Evolutionary conservation across 257 asterid species (phyloP).

Genomic region (Nicotiana attenuata): DNA sequence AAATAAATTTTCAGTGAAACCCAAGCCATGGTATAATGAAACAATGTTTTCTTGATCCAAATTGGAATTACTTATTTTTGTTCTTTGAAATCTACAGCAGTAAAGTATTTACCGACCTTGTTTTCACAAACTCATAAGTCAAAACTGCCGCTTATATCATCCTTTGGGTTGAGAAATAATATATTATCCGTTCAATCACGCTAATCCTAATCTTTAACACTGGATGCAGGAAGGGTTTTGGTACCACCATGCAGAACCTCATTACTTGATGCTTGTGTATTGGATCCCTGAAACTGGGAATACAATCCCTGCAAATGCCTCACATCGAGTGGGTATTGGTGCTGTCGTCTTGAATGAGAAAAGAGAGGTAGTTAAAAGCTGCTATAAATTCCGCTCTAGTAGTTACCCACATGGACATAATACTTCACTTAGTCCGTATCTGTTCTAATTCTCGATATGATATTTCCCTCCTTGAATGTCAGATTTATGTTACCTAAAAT

Average conservation of each 20-base stretch:
- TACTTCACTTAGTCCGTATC: neutral
- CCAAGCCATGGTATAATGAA: neutral
- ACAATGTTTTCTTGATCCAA: constrained; percentile 1
- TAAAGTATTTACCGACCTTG: neutral
- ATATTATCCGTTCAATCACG: neutral
- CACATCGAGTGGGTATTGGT: constrained; percentile 62
- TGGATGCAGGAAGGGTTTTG: constrained; percentile 60
- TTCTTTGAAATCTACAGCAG: neutral
- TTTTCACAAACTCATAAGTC: neutral
- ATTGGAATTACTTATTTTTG: neutral
- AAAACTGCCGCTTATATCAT: neutral
- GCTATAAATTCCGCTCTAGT: neutral
- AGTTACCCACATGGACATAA: neutral
- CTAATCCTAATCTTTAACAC: neutral
- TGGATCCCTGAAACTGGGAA: constrained; percentile 55
- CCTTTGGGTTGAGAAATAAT: neutral
- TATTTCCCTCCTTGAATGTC: neutral
- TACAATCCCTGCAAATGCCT: constrained; percentile 62
- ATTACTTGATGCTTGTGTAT: constrained; percentile 63
- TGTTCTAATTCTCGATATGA: neutral
- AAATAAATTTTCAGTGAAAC: neutral
- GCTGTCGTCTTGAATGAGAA: constrained; percentile 61
- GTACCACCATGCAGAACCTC: constrained; percentile 78
- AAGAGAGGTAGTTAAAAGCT: constrained; percentile 42
- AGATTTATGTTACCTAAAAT: neutral